A percentile compares a stretch with the other conserved stretches of the same genome.
These are phyloP conservation scores for Cercospora sp. DNA, from an alignment of 2,329 filamentous ascomycete genomes.

Conservation along the genomic window DNA sequence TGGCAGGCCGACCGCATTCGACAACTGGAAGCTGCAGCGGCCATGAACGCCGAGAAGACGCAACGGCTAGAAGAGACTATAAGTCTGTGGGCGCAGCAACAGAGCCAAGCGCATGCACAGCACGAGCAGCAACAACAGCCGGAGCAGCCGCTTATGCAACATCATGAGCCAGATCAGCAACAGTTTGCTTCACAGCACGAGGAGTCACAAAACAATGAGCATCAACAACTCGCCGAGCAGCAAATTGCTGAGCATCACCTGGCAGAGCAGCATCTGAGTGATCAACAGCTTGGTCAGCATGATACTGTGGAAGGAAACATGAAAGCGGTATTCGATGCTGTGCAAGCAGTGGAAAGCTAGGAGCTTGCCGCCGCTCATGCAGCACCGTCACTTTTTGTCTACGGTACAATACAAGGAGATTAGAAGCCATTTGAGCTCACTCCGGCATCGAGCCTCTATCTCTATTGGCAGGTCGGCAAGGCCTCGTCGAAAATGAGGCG, in stretches of 20 bases:
- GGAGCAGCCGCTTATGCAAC: background rate
- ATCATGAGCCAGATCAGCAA: conserved; percentile 2
- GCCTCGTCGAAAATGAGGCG: background rate
- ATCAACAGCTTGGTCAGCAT: conserved; percentile 3
- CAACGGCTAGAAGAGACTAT: conserved; percentile 19
- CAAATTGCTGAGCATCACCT: conserved; percentile 2
- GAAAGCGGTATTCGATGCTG: conserved; percentile 5
- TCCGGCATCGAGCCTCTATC: background rate
- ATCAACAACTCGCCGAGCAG: conserved; percentile 5
- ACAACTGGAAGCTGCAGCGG: conserved; percentile 26
- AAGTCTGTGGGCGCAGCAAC: conserved; percentile 18
- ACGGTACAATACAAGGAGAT: background rate
- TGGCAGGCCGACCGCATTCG: conserved; percentile 42
- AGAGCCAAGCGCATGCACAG: conserved; percentile 2
- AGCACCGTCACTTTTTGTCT: background rate
- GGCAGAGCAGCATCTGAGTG: background rate
- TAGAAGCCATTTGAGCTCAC: background rate
- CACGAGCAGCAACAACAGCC: conserved; percentile 12
- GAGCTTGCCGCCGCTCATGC: background rate
- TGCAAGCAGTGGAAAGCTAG: background rate
- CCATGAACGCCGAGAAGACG: conserved; percentile 10
- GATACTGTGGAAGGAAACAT: conserved; percentile 4
- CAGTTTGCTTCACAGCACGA: background rate
- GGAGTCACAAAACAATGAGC: background rate
- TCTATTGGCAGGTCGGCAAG: background rate